A percentile compares a stretch with the other conserved stretches of the same genome.
Conservation (phyloP, 1,284 basidiomycete genomes). For the Volvariella volvacea region DNA sequence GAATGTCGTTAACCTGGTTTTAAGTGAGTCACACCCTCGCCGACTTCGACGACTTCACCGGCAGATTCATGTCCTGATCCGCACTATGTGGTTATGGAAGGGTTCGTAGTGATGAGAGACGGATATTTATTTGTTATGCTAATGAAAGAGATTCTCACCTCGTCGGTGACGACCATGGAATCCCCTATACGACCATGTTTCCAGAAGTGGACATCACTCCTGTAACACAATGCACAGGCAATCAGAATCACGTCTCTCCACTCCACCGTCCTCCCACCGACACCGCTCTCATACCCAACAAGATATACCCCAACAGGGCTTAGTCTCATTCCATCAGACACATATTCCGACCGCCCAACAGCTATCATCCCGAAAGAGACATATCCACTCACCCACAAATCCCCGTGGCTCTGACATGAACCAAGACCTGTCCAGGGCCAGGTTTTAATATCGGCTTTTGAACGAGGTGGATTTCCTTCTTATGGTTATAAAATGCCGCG, state of each 20-base stretch:
- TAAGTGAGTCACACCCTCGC: slow-evolving; percentile 56
- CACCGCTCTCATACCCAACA: too few relatives aligned
- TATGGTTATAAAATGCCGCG: slow-evolving; percentile 54
- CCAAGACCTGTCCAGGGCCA: slow-evolving; percentile 52
- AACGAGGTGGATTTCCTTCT: slow-evolving; percentile 54
- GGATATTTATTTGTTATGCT: slow-evolving; percentile 2
- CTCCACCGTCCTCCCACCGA: too few relatives aligned
- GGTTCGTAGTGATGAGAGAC: too few relatives aligned
- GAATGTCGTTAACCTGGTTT: slow-evolving; percentile 33
- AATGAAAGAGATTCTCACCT: slow-evolving; percentile 25
- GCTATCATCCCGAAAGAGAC: too few relatives aligned
- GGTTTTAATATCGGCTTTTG: slow-evolving; percentile 51
- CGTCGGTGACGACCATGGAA: slow-evolving; percentile 60
- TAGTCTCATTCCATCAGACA: neutral
- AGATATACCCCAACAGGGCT: neutral
- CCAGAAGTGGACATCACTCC: slow-evolving; percentile 64
- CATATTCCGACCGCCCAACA: too few relatives aligned
- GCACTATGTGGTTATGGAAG: slow-evolving; percentile 31
- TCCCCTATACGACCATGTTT: slow-evolving; percentile 57
- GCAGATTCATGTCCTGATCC: slow-evolving; percentile 63
- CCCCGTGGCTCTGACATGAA: slow-evolving; percentile 57
- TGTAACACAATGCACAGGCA: slow-evolving; percentile 14
- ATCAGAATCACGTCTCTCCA: too few relatives aligned
- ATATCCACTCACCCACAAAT: slow-evolving; percentile 47
- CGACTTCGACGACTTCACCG: slow-evolving; percentile 53